A percentile compares a stretch with the other conserved stretches of the same genome.
Evolutionary conservation across 495 filamentous ascomycete genomes (phyloP).

Genomic region (Daldinia concentrica): DNA sequence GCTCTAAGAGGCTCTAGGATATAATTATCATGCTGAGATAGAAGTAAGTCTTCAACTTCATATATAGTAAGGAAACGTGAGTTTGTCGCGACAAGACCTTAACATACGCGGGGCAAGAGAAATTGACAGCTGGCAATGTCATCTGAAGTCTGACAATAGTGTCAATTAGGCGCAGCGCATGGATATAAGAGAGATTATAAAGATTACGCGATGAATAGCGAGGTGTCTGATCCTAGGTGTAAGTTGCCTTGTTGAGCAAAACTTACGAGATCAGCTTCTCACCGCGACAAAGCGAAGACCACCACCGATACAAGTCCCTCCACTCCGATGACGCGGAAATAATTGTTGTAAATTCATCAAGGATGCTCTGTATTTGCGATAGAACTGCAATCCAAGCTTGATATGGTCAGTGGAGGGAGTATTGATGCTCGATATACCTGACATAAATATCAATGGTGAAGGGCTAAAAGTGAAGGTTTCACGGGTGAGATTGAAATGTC

Average conservation of each 20-base stretch:
- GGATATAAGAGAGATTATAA: constrained; percentile 15
- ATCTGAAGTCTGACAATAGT: not conserved
- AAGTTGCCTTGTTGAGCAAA: constrained; percentile 18
- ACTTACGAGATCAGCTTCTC: constrained; percentile 37
- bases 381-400: constrained; percentile 1
- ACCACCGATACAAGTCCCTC: constrained; percentile 41
- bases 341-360: constrained; percentile 39
- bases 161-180: not conserved
- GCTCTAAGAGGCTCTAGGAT: not conserved
- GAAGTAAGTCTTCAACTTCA: constrained; percentile 13
- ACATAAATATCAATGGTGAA: constrained; percentile 32
- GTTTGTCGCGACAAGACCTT: constrained; percentile 23
- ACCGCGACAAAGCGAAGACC: constrained; percentile 36
- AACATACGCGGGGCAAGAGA: constrained; percentile 31
- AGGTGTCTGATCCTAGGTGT: constrained; percentile 1
- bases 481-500: constrained; percentile 43
- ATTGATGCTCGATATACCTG: constrained; percentile 26
- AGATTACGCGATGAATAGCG: not conserved
- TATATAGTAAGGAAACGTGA: constrained; percentile 3
- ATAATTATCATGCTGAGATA: constrained; percentile 10
- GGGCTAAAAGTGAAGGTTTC: constrained; percentile 48
- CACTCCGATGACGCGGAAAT: constrained; percentile 34
- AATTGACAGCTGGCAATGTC: constrained; percentile 3
- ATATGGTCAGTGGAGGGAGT: not conserved
- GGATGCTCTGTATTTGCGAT: constrained; percentile 10